phyloP scores from a whole-genome alignment of 208 protist genomes.

The Acanthamoeba royreba region DNA sequence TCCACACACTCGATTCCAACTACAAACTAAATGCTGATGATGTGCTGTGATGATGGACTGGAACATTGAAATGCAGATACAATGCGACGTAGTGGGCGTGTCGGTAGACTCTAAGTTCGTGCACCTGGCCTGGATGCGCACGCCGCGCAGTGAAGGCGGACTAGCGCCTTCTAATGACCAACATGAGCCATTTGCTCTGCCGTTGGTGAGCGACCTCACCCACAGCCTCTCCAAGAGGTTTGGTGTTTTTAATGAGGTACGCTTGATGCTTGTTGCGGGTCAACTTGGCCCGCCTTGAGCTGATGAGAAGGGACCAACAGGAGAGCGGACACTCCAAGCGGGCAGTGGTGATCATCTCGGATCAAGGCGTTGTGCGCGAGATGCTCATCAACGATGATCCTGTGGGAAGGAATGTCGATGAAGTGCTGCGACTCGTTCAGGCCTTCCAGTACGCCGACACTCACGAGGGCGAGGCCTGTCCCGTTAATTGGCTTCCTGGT shows the following conservation, averaged over 20 bases:
- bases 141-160: slow-evolving; percentile 48
- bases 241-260: slow-evolving; percentile 17
- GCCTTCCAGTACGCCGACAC: slow-evolving; percentile 91
- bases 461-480: slow-evolving; percentile 89
- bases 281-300: too few species aligned
- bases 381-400: slow-evolving; percentile 91
- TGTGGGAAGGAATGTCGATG: slow-evolving; percentile 90
- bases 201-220: slow-evolving; percentile 51
- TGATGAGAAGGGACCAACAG: background rate
- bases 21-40: too few species aligned
- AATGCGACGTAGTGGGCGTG: slow-evolving; percentile 47
- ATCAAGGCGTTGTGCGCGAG: slow-evolving; percentile 85
- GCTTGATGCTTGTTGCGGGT: too few species aligned
- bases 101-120: slow-evolving; percentile 54
- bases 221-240: slow-evolving; percentile 47
- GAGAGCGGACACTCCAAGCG: slow-evolving; percentile 83
- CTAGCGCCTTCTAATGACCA: slow-evolving; percentile 1
- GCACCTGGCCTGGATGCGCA: slow-evolving; percentile 57
- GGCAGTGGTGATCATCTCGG: slow-evolving; percentile 91
- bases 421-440: slow-evolving; percentile 90
- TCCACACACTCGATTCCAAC: background rate
- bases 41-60: background rate
- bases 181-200: slow-evolving; percentile 1
- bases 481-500: slow-evolving; percentile 90
- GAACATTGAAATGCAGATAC: too few species aligned